Conservation (phyloP, 306 rosid species). For the Gastrolobium villosum region DNA sequence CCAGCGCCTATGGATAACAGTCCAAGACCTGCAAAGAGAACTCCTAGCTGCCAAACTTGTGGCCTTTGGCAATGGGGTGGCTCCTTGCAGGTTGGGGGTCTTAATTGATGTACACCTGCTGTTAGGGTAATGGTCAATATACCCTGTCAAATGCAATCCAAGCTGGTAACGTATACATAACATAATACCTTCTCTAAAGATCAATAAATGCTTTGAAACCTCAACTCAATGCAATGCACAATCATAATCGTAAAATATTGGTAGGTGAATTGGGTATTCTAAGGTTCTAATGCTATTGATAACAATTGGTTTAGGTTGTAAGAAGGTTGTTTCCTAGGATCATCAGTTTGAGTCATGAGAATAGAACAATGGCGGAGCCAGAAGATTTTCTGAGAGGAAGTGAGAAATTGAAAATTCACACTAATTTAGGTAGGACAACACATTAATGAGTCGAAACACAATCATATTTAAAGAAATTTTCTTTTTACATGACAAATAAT, state of each 20-base stretch:
- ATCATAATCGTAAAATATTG: neutral
- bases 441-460: too few relatives aligned
- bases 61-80: slow-evolving; percentile 59
- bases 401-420: too few relatives aligned
- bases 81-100: slow-evolving; percentile 63
- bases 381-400: too few relatives aligned
- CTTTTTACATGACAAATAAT: too few relatives aligned
- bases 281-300: neutral
- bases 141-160: slow-evolving; percentile 61
- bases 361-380: too few relatives aligned
- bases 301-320: too few relatives aligned
- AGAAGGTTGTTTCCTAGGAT: too few relatives aligned
- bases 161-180: neutral
- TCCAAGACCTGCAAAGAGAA: slow-evolving; percentile 69
- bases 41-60: slow-evolving; percentile 65
- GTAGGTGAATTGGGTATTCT: neutral
- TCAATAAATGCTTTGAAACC: neutral
- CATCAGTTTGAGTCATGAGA: too few relatives aligned
- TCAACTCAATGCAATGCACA: neutral
- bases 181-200: too few relatives aligned
- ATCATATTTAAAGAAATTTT: too few relatives aligned
- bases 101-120: slow-evolving; percentile 63
- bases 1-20: slow-evolving; percentile 83
- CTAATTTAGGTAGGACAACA: too few relatives aligned
- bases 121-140: slow-evolving; percentile 72